phyloP scores from a whole-genome alignment of 108 stramenopile genomes.

The Cyclotella choctawhatcheeana region DNA sequence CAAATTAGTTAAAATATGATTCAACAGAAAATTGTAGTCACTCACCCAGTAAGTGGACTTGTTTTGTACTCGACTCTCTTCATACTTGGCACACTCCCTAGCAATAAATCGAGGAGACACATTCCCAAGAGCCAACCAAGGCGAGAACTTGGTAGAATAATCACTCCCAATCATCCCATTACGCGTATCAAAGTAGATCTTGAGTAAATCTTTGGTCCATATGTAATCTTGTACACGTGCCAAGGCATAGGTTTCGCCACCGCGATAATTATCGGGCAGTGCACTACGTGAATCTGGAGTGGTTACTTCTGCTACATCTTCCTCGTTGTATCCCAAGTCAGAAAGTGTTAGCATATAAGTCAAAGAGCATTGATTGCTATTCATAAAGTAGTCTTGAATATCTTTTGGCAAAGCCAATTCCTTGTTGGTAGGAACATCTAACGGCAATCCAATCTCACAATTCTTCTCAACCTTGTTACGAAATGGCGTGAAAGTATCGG shows the following conservation, averaged over 20 bases:
- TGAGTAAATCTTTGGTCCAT: conserved; percentile 88
- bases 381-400: neutral
- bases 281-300: conserved; percentile 68
- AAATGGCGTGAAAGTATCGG: conserved; percentile 91
- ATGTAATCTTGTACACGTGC: conserved; percentile 89
- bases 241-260: conserved; percentile 93
- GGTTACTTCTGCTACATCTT: conserved; percentile 56
- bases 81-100: conserved; percentile 83
- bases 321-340: conserved; percentile 77
- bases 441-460: conserved; percentile 64
- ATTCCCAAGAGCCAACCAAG: conserved; percentile 95
- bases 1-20: too few relatives aligned
- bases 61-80: conserved; percentile 86
- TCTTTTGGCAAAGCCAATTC: conserved; percentile 47
- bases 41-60: conserved; percentile 98
- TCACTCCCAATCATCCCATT: conserved; percentile 97
- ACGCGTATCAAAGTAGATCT: conserved; percentile 93
- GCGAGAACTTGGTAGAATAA: conserved; percentile 93
- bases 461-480: conserved; percentile 90
- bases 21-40: too few relatives aligned
- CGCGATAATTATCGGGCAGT: conserved; percentile 71
- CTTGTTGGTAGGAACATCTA: conserved; percentile 62
- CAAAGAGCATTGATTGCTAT: conserved; percentile 28
- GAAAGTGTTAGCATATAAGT: conserved; percentile 63
- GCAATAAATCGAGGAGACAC: conserved; percentile 90